phyloP scores from a whole-genome alignment of 306 rosid species.

The Quercus alba region DNA sequence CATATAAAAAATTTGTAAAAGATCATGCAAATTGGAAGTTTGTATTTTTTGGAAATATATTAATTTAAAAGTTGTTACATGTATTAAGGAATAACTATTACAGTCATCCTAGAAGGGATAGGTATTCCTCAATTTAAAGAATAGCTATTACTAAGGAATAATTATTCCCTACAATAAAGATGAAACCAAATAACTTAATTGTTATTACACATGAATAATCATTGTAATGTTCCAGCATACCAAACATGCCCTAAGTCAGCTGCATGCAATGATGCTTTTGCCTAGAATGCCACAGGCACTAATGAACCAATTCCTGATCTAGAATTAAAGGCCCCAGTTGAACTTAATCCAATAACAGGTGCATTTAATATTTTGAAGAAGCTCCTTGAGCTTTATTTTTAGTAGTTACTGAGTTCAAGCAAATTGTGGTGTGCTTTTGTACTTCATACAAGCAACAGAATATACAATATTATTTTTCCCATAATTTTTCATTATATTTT shows the following conservation, averaged over 20 bases:
- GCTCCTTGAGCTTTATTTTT: slow-evolving; percentile 81
- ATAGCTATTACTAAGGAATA: no score
- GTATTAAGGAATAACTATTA: no score
- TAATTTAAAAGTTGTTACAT: no score
- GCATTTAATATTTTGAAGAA: slow-evolving; percentile 84
- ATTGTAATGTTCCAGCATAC: no score
- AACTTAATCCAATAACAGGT: slow-evolving; percentile 72
- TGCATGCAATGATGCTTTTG: slow-evolving; percentile 90
- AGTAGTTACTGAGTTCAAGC: slow-evolving; percentile 33
- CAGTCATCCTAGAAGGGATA: no score
- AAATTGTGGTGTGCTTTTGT: slow-evolving; percentile 6
- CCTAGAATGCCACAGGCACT: slow-evolving; percentile 76
- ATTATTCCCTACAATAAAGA: no score
- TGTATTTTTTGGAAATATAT: no score
- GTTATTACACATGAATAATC: no score
- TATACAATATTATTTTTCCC: background rate
- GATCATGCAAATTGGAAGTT: no score
- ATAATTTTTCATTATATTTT: background rate
- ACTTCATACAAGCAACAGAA: background rate
- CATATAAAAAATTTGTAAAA: no score
- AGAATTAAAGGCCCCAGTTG: slow-evolving; percentile 45
- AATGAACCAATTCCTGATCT: slow-evolving; percentile 83
- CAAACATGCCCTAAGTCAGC: slow-evolving; percentile 24
- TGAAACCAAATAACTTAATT: no score
- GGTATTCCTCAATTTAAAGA: no score